Conservation (phyloP, 495 filamentous ascomycete genomes). For the Penicillium turbatum region DNA sequence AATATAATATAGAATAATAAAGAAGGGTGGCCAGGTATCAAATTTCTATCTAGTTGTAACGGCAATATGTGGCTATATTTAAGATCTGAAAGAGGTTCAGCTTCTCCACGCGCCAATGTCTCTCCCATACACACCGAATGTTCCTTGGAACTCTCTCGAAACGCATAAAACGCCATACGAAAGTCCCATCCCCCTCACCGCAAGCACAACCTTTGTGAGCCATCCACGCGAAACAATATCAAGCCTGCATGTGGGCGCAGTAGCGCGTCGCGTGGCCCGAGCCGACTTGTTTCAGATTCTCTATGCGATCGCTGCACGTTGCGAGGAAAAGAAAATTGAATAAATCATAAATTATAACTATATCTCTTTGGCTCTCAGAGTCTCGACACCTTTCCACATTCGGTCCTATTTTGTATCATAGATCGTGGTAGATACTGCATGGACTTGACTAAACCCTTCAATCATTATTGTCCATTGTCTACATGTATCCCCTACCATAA, state of each 20-base stretch:
- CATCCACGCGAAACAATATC: constrained; percentile 18
- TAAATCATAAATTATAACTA: no score
- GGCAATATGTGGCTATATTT: background rate
- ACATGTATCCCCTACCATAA: no score
- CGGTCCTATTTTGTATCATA: no score
- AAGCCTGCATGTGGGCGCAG: constrained; percentile 14
- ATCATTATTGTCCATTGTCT: background rate
- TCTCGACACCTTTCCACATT: no score
- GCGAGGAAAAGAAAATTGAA: background rate
- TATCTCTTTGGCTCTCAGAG: no score
- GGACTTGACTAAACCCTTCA: background rate
- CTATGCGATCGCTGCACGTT: background rate
- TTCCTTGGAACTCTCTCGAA: background rate
- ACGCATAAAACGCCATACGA: background rate
- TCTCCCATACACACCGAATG: constrained; percentile 1
- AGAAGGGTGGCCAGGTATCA: background rate
- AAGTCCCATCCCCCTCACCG: constrained; percentile 1
- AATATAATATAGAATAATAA: background rate
- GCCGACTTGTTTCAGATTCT: constrained; percentile 23
- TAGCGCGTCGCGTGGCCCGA: constrained; percentile 28
- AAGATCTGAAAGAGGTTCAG: background rate
- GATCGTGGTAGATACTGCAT: background rate
- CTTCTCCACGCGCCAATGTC: background rate
- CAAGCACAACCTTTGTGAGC: constrained; percentile 19
- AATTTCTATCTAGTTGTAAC: background rate